A percentile compares a stretch with the other conserved stretches of the same genome.
phyloP scores from a whole-genome alignment of 129 eudicot species.

The Tagetes patula region DNA sequence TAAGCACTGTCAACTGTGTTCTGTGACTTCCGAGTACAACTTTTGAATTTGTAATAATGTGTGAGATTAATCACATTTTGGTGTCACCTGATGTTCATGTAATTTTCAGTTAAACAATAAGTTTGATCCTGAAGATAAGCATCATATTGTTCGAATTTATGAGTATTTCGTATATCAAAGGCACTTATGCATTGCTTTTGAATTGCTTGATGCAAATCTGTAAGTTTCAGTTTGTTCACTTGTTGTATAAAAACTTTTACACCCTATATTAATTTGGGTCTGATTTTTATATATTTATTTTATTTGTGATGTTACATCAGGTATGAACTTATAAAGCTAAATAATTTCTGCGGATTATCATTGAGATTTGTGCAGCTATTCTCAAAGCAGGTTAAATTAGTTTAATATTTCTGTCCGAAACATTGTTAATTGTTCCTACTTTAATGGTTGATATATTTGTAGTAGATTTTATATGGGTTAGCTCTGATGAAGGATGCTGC shows the following conservation, averaged over 20 bases:
- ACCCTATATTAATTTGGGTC: background rate
- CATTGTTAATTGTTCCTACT: constrained; percentile 15
- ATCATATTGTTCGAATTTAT: constrained; percentile 91
- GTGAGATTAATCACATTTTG: constrained; percentile 1
- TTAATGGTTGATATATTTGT: constrained; percentile 16
- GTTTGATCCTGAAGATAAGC: constrained; percentile 97
- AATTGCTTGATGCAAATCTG: constrained; percentile 82
- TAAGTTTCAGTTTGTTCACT: constrained; percentile 42
- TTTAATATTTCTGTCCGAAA: background rate
- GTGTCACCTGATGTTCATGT: constrained; percentile 3
- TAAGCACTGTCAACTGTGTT: constrained; percentile 21
- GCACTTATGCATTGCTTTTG: constrained; percentile 90
- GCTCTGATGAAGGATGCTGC: constrained; percentile 96
- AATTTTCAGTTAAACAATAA: constrained; percentile 75
- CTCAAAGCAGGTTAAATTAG: constrained; percentile 70
- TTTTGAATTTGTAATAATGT: constrained; percentile 15
- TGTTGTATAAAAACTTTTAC: constrained; percentile 9
- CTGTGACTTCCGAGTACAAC: too few species aligned
- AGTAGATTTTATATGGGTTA: constrained; percentile 80
- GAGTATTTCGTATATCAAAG: constrained; percentile 81
- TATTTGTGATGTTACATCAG: constrained; percentile 31
- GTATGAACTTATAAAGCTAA: constrained; percentile 90
- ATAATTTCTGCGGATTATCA: constrained; percentile 78
- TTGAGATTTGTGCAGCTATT: constrained; percentile 88
- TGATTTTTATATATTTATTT: background rate